A percentile compares a stretch with the other conserved stretches of the same genome.
Conservation (phyloP, 371 early-diverging fungal genomes). For the Capniomyces stellatus region DNA sequence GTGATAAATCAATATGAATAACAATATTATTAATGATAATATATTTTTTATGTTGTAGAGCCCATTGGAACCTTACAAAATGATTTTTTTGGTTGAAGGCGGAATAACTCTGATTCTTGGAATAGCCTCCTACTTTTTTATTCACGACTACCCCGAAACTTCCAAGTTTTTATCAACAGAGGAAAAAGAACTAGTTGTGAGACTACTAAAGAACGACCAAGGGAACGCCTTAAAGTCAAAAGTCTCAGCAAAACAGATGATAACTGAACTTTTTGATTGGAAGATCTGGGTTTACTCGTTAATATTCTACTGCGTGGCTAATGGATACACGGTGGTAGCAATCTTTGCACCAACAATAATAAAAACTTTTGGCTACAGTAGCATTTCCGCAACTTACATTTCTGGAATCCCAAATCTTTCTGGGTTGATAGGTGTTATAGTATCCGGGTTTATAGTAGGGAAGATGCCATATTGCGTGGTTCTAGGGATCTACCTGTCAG, state of each 20-base stretch:
- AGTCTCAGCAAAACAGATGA: neutral
- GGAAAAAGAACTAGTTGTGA: neutral
- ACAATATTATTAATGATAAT: too few relatives aligned
- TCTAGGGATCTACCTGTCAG: neutral
- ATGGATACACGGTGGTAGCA: neutral
- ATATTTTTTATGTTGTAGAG: too few relatives aligned
- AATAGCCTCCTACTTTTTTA: neutral
- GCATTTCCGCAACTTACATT: neutral
- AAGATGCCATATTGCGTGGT: neutral
- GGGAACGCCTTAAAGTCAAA: neutral
- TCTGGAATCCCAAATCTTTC: constrained; percentile 1
- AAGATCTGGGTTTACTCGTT: constrained; percentile 1
- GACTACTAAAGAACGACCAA: neutral
- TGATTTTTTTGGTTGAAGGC: constrained; percentile 4
- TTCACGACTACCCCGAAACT: neutral
- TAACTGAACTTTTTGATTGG: constrained; percentile 1
- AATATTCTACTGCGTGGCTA: neutral
- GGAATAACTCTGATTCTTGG: neutral
- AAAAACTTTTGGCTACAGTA: constrained; percentile 2
- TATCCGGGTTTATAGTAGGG: neutral
- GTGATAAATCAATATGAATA: too few relatives aligned
- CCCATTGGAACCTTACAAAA: neutral
- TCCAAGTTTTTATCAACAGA: neutral
- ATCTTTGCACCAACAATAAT: constrained; percentile 6
- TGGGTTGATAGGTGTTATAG: constrained; percentile 1